Conservation (phyloP, 352 stramenopile genomes). For the Phytophthora pluvialis region DNA sequence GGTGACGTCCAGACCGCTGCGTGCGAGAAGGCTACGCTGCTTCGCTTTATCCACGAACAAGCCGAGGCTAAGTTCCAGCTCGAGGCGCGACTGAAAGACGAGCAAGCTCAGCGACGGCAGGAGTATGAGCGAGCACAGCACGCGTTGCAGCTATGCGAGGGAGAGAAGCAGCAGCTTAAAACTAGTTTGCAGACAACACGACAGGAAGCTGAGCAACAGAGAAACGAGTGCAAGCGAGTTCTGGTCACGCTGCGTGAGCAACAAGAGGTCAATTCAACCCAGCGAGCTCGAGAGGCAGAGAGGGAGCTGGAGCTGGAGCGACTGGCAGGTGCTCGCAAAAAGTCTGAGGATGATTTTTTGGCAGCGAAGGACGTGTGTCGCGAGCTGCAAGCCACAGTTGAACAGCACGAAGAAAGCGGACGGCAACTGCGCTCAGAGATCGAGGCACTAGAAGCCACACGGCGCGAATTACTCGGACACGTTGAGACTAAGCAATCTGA, state of each 20-base stretch:
- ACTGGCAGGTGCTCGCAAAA: constrained; percentile 35
- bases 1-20: constrained; percentile 61
- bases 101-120: constrained; percentile 50
- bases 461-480: constrained; percentile 43
- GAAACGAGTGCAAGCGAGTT: constrained; percentile 40
- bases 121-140: constrained; percentile 42
- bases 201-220: constrained; percentile 38
- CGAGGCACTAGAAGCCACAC: constrained; percentile 36
- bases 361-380: constrained; percentile 60
- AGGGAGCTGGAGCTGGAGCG: constrained; percentile 45
- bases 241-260: constrained; percentile 37
- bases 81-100: constrained; percentile 57
- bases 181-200: constrained; percentile 38
- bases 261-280: constrained; percentile 40
- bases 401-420: constrained; percentile 42
- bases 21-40: constrained; percentile 74
- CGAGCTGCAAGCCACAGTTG: constrained; percentile 52
- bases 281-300: constrained; percentile 43
- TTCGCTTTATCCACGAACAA: constrained; percentile 82
- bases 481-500: constrained; percentile 56
- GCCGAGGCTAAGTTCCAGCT: constrained; percentile 71
- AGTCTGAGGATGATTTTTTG: constrained; percentile 54
- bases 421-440: constrained; percentile 26
- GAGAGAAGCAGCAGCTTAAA: constrained; percentile 55
- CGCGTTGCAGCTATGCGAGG: constrained; percentile 42